Conservation (phyloP, 495 filamentous ascomycete genomes). For the Trichocladium uniseriatum region DNA sequence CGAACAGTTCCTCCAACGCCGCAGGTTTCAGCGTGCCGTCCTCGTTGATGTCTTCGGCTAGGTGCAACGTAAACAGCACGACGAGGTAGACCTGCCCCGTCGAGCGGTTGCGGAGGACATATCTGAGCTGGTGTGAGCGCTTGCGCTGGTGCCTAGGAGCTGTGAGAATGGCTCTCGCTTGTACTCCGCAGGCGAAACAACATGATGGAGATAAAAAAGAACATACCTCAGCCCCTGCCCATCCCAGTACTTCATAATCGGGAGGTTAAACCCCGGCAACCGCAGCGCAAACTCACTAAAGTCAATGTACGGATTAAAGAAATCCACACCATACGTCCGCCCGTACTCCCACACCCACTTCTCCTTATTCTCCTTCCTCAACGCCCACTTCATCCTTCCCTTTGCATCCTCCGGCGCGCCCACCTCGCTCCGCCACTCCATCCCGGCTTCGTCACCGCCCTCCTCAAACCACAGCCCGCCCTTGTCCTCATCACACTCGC, state of each 20-base stretch:
- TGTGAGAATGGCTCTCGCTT: constrained; percentile 2
- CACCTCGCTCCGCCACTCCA: constrained; percentile 34
- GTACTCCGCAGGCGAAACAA: background rate
- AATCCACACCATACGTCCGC: constrained; percentile 62
- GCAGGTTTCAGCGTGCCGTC: constrained; percentile 45
- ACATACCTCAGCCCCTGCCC: constrained; percentile 50
- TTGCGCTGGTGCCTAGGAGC: constrained; percentile 25
- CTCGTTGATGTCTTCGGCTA: constrained; percentile 51
- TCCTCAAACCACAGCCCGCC: constrained; percentile 53
- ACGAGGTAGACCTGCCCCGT: constrained; percentile 68
- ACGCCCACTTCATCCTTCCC: constrained; percentile 49
- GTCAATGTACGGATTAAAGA: constrained; percentile 87
- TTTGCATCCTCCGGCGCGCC: constrained; percentile 46
- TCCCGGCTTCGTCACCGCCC: constrained; percentile 56
- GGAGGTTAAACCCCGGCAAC: constrained; percentile 68
- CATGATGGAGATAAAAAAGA: background rate
- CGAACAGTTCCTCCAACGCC: constrained; percentile 17
- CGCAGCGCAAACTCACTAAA: constrained; percentile 71
- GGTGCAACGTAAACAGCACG: constrained; percentile 65
- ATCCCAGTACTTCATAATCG: constrained; percentile 73
- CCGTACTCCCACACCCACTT: constrained; percentile 42
- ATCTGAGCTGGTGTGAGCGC: constrained; percentile 66
- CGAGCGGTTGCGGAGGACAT: constrained; percentile 68
- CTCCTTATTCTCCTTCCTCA: constrained; percentile 44
- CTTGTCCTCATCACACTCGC: constrained; percentile 31